Percentiles rank a stretch among this genome's conserved stretches.
These are phyloP conservation scores for Berkeleyomyces basicola DNA, from an alignment of 2,329 filamentous ascomycete species.

Conservation along the genomic window DNA sequence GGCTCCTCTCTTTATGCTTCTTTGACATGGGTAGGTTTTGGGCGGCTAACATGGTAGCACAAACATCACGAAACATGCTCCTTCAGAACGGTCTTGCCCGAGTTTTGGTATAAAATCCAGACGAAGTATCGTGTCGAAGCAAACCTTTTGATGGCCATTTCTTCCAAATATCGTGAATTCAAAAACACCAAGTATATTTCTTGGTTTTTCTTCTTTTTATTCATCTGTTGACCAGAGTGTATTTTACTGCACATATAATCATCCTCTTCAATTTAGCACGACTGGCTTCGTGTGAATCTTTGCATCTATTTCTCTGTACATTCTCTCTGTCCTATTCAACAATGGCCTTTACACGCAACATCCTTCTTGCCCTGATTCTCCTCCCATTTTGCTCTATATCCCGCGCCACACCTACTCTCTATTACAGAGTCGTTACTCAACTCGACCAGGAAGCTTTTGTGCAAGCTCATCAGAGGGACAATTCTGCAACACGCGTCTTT, in stretches of 20 bases:
- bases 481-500: constrained; percentile 27
- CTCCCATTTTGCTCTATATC: constrained; percentile 15
- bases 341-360: background rate
- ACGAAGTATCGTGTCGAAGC: too few relatives aligned
- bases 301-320: background rate
- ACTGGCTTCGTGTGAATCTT: background rate
- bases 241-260: background rate
- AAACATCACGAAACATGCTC: background rate
- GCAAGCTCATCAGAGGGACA: constrained; percentile 29
- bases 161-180: background rate
- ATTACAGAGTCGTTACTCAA: constrained; percentile 23
- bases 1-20: background rate
- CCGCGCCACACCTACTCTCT: constrained; percentile 18
- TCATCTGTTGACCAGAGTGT: constrained; percentile 1
- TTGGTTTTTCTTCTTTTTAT: background rate
- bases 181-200: background rate
- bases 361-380: background rate
- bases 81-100: background rate
- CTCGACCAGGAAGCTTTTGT: constrained; percentile 28
- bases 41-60: background rate
- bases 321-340: background rate
- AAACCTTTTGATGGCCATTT: too few relatives aligned
- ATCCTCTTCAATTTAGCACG: background rate
- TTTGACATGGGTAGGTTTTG: background rate
- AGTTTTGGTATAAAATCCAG: background rate